Base-by-base conservation (phyloP, 371 early-diverging fungal genomes). In the Haplosporangium sp. region DNA sequence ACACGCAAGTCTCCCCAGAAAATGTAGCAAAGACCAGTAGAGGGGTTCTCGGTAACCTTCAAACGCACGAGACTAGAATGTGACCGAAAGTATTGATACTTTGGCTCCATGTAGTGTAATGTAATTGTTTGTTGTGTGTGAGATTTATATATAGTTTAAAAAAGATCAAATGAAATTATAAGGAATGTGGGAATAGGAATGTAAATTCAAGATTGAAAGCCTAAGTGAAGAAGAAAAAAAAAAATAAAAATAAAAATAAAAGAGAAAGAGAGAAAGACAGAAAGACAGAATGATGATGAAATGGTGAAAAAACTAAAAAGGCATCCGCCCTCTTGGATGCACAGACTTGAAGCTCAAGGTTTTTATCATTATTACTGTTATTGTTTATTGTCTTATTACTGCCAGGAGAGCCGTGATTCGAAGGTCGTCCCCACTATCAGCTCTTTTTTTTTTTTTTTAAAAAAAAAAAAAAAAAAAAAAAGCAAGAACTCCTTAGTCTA, bases 1-100 rank as follows among this genome's bases (percentile, higher is more conserved):
- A 57, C 27, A 20, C 67, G 63, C 44, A 73, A 48, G 63, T 73
- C 73, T 3, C 63, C 55, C 73, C 73, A 73, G 52, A 67, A 73
- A 45, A 73, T 39, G 15, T 73, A 73, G 10, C 60, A 56, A 11
- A 44, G 58, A 4, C 62, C 68, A 3, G 67, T 62, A 17, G 68
- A 20, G 1, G 59, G 67, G 37, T 67, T 67, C 7, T 61, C n/a
- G 11, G 67, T 63, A 44, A 67, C 63, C 57, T 58, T 55, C 40
- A 73, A 27, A 27, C 68, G 63, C 39, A 73, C 58, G 40, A 73
- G 59, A 9, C 38, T 56, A 13, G 63, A 67, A 20, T 47, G 55
- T 3, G 73, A 67, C 19, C 68, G 68, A 42, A 73, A 67, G 52
- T 57, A 63, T 63, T 73, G 73, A 42, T 67, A 67, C 19, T 71